Percentiles rank a stretch among this genome's conserved stretches.
Evolutionary conservation across 2,329 filamentous ascomycete genomes (phyloP).

Genomic region (Daldinia eschscholtzii): DNA sequence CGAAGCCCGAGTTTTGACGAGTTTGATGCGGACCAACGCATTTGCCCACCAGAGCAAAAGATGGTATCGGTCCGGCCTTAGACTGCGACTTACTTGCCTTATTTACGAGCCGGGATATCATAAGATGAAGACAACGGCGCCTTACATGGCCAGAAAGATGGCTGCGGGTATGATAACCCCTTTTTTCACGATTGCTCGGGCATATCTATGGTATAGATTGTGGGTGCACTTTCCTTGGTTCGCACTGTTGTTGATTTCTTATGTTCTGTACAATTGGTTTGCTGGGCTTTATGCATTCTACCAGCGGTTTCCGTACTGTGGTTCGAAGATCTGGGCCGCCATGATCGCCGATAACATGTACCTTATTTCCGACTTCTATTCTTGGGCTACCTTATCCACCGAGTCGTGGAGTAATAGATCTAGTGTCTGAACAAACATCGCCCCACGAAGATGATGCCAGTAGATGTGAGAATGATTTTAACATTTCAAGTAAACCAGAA

Average conservation of each 20-base stretch:
- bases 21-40: slow-evolving; percentile 36
- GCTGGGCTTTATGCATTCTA: slow-evolving; percentile 28
- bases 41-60: slow-evolving; percentile 46
- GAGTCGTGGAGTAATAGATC: slow-evolving; percentile 42
- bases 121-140: slow-evolving; percentile 17
- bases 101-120: slow-evolving; percentile 38
- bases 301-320: slow-evolving; percentile 38
- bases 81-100: slow-evolving; percentile 40
- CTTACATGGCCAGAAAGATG: slow-evolving; percentile 46
- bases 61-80: slow-evolving; percentile 46
- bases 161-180: slow-evolving; percentile 40
- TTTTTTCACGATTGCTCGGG: slow-evolving; percentile 31
- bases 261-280: slow-evolving; percentile 34
- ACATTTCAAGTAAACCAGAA: neutral
- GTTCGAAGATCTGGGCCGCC: slow-evolving; percentile 38
- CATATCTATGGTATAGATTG: slow-evolving; percentile 33
- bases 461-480: neutral
- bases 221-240: slow-evolving; percentile 25
- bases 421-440: slow-evolving; percentile 7
- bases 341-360: slow-evolving; percentile 42
- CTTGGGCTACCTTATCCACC: slow-evolving; percentile 34
- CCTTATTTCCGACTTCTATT: slow-evolving; percentile 42
- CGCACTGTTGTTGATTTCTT: slow-evolving; percentile 23
- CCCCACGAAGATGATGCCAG: neutral
- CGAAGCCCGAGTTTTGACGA: slow-evolving; percentile 45